These are phyloP conservation scores for Talaromyces sp. DNA, from an alignment of 2,329 filamentous ascomycete genomes.

Conservation along the genomic window DNA sequence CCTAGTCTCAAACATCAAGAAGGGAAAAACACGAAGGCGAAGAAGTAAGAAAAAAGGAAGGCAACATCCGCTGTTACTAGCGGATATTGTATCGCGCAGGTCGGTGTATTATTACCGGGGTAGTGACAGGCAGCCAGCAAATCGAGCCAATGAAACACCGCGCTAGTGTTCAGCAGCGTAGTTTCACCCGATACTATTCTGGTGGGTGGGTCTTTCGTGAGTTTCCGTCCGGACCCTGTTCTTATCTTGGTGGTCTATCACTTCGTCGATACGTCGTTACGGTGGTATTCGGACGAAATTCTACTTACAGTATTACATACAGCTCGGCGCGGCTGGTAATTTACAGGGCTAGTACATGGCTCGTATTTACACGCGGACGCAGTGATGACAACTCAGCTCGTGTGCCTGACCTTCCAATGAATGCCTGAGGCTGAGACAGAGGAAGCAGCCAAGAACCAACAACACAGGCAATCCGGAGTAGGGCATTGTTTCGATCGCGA, in stretches of 20 bases:
- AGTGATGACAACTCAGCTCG: not conserved
- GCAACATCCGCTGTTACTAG: not conserved
- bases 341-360: not conserved
- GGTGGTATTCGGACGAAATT: not conserved
- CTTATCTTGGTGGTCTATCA: not conserved
- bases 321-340: not conserved
- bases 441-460: too few species aligned
- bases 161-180: not conserved
- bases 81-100: not conserved
- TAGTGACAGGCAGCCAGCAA: not conserved
- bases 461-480: not conserved
- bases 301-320: not conserved
- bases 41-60: not conserved
- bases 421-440: not conserved
- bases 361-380: not conserved
- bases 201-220: not conserved
- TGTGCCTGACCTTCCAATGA: not conserved
- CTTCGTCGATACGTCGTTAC: not conserved
- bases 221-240: conserved; percentile 3
- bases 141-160: not conserved
- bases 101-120: conserved; percentile 5
- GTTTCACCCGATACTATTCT: not conserved
- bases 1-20: not conserved
- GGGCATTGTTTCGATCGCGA: not conserved
- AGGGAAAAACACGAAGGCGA: not conserved